Conservation (phyloP, 208 protist species). For the Vickermania spadyakhi region DNA sequence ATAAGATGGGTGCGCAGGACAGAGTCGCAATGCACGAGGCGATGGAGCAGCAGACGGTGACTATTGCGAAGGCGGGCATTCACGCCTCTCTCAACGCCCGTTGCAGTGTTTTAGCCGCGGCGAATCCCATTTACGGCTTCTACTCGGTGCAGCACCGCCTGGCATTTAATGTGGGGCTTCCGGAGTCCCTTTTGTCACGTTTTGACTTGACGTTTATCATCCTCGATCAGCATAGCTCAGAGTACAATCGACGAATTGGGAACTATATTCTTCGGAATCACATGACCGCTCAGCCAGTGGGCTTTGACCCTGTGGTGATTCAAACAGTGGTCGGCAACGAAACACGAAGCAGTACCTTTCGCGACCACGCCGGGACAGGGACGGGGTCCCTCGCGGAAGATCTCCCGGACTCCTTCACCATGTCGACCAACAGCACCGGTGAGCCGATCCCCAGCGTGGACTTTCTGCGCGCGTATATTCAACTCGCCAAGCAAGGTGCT, state of each 20-base stretch:
- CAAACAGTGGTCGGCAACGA: conserved; percentile 47
- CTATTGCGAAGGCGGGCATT: conserved; percentile 99
- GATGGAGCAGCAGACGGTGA: conserved; percentile 99
- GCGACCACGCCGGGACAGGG: conserved; percentile 1
- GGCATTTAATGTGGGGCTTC: conserved; percentile 95
- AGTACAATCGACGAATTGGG: conserved; percentile 90
- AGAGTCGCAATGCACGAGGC: conserved; percentile 97
- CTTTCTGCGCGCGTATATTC: conserved; percentile 97
- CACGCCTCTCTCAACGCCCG: conserved; percentile 98
- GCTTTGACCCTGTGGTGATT: conserved; percentile 36
- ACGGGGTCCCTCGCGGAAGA: not conserved
- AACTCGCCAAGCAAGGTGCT: conserved; percentile 76
- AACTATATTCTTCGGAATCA: conserved; percentile 96
- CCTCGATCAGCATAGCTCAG: conserved; percentile 91
- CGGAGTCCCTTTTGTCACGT: conserved; percentile 98
- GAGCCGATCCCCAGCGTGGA: conserved; percentile 89
- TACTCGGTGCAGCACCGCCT: conserved; percentile 91
- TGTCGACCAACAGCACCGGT: conserved; percentile 75
- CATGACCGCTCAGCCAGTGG: conserved; percentile 57
- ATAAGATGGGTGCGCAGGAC: conserved; percentile 99
- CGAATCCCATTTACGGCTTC: conserved; percentile 99
- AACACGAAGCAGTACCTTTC: conserved; percentile 20
- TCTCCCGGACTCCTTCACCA: conserved; percentile 19
- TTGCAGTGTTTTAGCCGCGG: conserved; percentile 98
- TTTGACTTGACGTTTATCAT: conserved; percentile 99